Evolutionary conservation across 768 basidiomycete genomes (phyloP), one percentile per base, ranked within the genome.

Genomic region (Tricholoma hemisulphureum): DNA sequence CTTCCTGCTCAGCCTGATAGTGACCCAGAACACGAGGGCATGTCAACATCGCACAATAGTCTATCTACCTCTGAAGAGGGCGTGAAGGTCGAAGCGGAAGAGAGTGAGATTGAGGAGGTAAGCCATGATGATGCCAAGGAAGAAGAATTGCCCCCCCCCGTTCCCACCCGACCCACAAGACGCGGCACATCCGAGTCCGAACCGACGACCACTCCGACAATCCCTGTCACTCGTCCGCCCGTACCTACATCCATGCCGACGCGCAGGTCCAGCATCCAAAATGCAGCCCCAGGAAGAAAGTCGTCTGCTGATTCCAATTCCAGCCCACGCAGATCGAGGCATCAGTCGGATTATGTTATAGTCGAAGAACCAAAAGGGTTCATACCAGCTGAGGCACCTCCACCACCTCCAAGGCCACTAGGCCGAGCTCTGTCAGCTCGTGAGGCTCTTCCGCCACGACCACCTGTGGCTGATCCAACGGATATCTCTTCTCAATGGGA

Each of bases 31-130:
- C 76, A 73, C n/a, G 83, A 83, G 39, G 68, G 75, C 9, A 55
- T 65, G 9, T 58, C 61, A 18, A 50, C 56, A 3, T 65, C 64
- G 28, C 64, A 62, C 45, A 43, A 76, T 59, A 77, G 80, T 64
- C 61, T 69, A 26, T 64, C 69, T 31, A 71, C 73, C 29, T 82
- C 83, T 4, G 84, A 86, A 18, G 87, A 89, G 45, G 82, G 82
- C 9, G 85, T 85, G 21, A 77, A 78, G 34, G 83, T 85, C 23
- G 89, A 89, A 57, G 82, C 80, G 6, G 87, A 89, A 64, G 88
- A 89, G 63, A 89, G 86, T 59, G 87, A 89, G 65, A 74, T 84
- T 13, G 88, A 90, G 61, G 87, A 89, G 61, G 81, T 87, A 8
- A 75, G 71, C 8, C 77, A 85, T 58, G 82, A 84, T 32, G 85